These are phyloP conservation scores for Diaporthe citri DNA, from an alignment of 2,329 filamentous ascomycete genomes.

Conservation along the genomic window DNA sequence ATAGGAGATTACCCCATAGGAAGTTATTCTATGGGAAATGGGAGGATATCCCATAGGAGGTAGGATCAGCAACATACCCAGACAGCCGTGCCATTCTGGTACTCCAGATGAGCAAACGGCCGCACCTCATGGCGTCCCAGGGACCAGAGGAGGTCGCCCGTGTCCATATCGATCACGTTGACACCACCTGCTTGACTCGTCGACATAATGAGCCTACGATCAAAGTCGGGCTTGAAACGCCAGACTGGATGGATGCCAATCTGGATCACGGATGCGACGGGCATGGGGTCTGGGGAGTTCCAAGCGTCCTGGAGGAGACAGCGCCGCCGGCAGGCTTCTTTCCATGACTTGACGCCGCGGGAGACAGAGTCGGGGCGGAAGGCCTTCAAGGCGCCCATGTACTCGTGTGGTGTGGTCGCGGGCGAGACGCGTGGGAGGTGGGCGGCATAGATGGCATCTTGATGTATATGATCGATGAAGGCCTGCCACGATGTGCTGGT, in stretches of 20 bases:
- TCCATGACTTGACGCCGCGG: conserved; percentile 53
- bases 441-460: conserved; percentile 42
- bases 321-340: conserved; percentile 57
- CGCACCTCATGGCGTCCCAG: conserved; percentile 50
- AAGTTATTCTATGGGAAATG: not conserved
- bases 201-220: conserved; percentile 58
- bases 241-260: conserved; percentile 56
- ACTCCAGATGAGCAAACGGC: conserved; percentile 60
- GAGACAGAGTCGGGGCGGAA: conserved; percentile 50
- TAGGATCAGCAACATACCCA: conserved; percentile 44
- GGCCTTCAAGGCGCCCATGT: conserved; percentile 38
- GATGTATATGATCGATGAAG: conserved; percentile 43
- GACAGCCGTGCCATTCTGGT: conserved; percentile 58
- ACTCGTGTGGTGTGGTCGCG: conserved; percentile 24
- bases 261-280: conserved; percentile 55
- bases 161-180: conserved; percentile 60
- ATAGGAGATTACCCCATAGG: not conserved
- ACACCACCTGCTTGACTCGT: conserved; percentile 59
- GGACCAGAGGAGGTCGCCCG: conserved; percentile 54
- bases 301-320: conserved; percentile 55
- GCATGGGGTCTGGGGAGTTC: conserved; percentile 49
- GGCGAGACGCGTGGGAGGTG: not conserved
- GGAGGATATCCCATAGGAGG: not conserved
- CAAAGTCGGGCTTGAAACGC: conserved; percentile 60
- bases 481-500: conserved; percentile 41